Conservation (phyloP, 768 basidiomycete genomes). For the Pholiota conissans region DNA sequence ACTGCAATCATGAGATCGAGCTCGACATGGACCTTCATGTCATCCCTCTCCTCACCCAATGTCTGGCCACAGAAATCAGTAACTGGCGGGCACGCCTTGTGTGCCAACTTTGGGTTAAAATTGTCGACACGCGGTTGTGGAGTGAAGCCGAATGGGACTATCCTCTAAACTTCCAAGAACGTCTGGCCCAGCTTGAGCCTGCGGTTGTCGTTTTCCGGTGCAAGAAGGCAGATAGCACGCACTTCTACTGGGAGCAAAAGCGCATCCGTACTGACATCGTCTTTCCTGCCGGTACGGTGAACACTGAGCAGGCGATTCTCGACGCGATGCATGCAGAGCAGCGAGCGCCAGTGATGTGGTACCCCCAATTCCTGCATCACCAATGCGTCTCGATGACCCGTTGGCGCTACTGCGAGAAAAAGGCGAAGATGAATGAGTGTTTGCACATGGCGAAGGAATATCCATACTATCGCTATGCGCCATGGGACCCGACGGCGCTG, state of each 20-base stretch:
- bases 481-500: constrained; percentile 25
- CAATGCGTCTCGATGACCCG: constrained; percentile 26
- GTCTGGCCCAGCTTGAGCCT: too few species aligned
- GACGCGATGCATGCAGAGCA: background rate
- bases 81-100: too few species aligned
- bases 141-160: too few species aligned
- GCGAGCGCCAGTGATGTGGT: constrained; percentile 27
- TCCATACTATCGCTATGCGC: constrained; percentile 9
- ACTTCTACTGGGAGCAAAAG: constrained; percentile 4
- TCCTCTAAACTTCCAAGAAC: too few species aligned
- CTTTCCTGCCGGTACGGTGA: background rate
- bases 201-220: constrained; percentile 32
- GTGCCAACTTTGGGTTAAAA: too few species aligned
- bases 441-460: constrained; percentile 15
- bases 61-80: too few species aligned
- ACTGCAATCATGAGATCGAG: background rate
- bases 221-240: constrained; percentile 4
- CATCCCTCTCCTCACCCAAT: background rate
- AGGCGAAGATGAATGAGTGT: constrained; percentile 11
- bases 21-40: background rate
- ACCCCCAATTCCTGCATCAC: constrained; percentile 35
- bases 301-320: background rate
- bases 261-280: constrained; percentile 13
- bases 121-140: too few species aligned
- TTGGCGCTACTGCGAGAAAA: too few species aligned